Evolutionary conservation across 768 basidiomycete genomes (phyloP), one percentile per base, ranked within the genome.

Genomic region (Tubosaeta sp.): DNA sequence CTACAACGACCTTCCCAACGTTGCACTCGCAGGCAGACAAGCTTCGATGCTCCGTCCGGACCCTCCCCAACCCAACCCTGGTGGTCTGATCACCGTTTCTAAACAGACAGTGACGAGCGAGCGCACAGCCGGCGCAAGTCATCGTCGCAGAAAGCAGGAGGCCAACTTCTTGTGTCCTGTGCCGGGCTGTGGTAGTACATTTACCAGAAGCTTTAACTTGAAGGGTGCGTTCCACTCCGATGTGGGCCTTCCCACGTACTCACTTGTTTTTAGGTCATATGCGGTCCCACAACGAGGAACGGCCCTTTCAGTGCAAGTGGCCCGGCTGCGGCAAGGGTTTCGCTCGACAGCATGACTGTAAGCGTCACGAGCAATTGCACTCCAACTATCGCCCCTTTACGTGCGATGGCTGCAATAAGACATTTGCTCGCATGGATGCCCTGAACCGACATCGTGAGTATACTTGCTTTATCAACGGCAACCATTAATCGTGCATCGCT

Each of bases 311-410:
- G 67, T 97, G 94, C 72, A 86, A 89, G 61, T 95, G 92, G 85
- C 90, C 91, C 1, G 93, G 91, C 21, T 97, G 94, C 63, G 86
- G 84, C 24, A 95, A 96, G 71, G 91, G 94, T 21, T 94, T 96
- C 56, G 94, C 90, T 24, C 71, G 94, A 49, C 91, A 95, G 66
- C 94, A 96, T 62, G 94, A 98, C 67, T 96, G 94, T 71, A 97
- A 95, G 66, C 82, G 94, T 3, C 95, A 98, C 60, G 94, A 96
- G 69, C 87, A 94, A 58, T 76, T 98, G 36, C 94, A 98, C 66
- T 84, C 90, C 51, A 94, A 95, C 59, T 87, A 92, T 61, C 75
- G 94, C 21, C 93, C 94, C 54, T 95, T 94, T 66, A 87, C 81
- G 12, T 98, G 95, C 62, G 90, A 94, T 9, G 94, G 92, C 39